phyloP scores from a whole-genome alignment of 2,329 filamentous ascomycete genomes.

The Stylonectria norvegica region DNA sequence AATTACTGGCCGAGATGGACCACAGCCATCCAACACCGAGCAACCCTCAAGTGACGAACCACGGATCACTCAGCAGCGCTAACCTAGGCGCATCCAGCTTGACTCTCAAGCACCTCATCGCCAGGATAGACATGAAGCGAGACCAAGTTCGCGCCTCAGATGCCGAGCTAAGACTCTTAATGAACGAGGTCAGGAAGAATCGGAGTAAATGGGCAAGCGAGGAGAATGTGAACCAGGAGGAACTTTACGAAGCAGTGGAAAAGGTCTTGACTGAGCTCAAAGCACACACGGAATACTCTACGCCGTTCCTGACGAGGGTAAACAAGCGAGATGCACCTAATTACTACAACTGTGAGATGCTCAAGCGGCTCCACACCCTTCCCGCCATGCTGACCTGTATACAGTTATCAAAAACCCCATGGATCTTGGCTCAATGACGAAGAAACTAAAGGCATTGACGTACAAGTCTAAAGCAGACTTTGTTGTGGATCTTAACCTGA shows the following conservation, averaged over 20 bases:
- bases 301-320: conserved; percentile 89
- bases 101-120: conserved; percentile 94
- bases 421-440: conserved; percentile 97
- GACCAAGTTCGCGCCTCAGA: conserved; percentile 88
- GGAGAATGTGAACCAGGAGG: conserved; percentile 95
- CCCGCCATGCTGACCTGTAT: conserved; percentile 21
- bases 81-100: conserved; percentile 95
- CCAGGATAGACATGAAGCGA: conserved; percentile 89
- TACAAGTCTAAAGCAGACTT: conserved; percentile 94
- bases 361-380: background rate
- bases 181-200: conserved; percentile 97
- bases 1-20: conserved; percentile 93
- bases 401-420: conserved; percentile 92
- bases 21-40: conserved; percentile 53
- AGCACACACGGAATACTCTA: conserved; percentile 94
- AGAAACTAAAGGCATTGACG: conserved; percentile 79
- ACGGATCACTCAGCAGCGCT: conserved; percentile 86
- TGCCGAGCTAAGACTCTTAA: conserved; percentile 83
- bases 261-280: conserved; percentile 97
- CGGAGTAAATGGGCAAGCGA: conserved; percentile 98
- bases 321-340: conserved; percentile 97
- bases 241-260: conserved; percentile 93
- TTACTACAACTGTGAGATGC: conserved; percentile 77
- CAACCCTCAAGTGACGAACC: conserved; percentile 58
- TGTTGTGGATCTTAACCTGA: conserved; percentile 86